These are phyloP conservation scores for Abrus pulchellus DNA, from an alignment of 306 rosid genomes.

Conservation along the genomic window DNA sequence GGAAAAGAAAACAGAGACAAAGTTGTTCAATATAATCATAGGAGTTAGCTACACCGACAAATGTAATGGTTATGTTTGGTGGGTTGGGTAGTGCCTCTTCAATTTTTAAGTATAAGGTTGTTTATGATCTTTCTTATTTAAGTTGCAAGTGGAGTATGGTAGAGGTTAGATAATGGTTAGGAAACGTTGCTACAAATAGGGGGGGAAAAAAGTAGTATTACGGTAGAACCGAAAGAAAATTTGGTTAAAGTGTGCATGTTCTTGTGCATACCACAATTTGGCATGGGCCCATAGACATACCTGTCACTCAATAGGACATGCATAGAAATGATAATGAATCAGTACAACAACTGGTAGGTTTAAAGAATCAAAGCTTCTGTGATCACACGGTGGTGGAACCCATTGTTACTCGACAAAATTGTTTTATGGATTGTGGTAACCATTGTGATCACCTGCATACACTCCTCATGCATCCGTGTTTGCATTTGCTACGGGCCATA, in stretches of 20 bases:
- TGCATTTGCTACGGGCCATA: neutral
- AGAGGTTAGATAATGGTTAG: slow-evolving; percentile 14
- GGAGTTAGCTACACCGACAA: slow-evolving; percentile 31
- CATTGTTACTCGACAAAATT: neutral
- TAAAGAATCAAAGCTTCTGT: slow-evolving; percentile 20
- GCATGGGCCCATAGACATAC: slow-evolving; percentile 40
- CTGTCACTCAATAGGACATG: slow-evolving; percentile 15
- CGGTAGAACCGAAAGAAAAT: slow-evolving; percentile 6
- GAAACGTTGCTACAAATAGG: slow-evolving; percentile 15
- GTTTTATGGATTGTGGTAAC: neutral
- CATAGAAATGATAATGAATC: slow-evolving; percentile 14
- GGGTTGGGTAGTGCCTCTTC: slow-evolving; percentile 7
- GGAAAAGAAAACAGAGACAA: neutral
- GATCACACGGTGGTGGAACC: slow-evolving; percentile 54
- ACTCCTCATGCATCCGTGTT: neutral
- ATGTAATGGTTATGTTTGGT: slow-evolving; percentile 23
- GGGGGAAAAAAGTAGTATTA: slow-evolving; percentile 4
- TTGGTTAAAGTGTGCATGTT: neutral
- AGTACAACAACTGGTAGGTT: slow-evolving; percentile 20
- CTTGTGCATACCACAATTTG: slow-evolving; percentile 25
- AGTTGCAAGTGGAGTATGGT: slow-evolving; percentile 39
- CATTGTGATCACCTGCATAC: neutral
- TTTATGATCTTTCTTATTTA: neutral
- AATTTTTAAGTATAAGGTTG: slow-evolving; percentile 1
- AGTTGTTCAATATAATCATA: slow-evolving; percentile 26